These are phyloP conservation scores for Hyphopichia buzzinii DNA, from an alignment of 1,139 yeast genomes.

Conservation along the genomic window DNA sequence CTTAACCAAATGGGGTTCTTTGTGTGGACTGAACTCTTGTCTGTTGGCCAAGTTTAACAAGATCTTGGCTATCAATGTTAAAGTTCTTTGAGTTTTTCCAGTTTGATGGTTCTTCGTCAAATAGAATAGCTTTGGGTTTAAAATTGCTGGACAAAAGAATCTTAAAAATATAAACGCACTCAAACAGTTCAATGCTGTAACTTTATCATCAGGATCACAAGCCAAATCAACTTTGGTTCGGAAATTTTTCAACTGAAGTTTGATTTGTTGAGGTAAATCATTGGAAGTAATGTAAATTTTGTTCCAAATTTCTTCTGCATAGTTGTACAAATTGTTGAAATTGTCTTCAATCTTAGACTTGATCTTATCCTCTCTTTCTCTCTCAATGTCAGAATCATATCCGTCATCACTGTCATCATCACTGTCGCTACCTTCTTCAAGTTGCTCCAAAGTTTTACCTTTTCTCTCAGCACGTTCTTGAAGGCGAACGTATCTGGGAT, in stretches of 20 bases:
- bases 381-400: conserved; percentile 33
- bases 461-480: conserved; percentile 35
- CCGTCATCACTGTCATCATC: conserved; percentile 25
- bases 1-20: conserved; percentile 75
- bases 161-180: conserved; percentile 83
- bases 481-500: conserved; percentile 54
- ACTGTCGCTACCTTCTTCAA: conserved; percentile 18
- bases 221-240: conserved; percentile 60
- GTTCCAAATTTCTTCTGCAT: conserved; percentile 70
- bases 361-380: conserved; percentile 24
- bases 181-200: conserved; percentile 64
- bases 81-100: conserved; percentile 69
- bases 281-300: conserved; percentile 65
- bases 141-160: conserved; percentile 86
- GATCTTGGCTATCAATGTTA: conserved; percentile 81
- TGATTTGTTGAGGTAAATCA: conserved; percentile 72
- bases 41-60: conserved; percentile 79
- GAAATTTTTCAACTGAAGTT: conserved; percentile 55
- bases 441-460: conserved; percentile 21
- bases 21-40: conserved; percentile 64
- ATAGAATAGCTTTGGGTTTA: conserved; percentile 83
- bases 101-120: conserved; percentile 69
- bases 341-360: conserved; percentile 46
- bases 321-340: conserved; percentile 49
- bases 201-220: conserved; percentile 56